Percentiles rank a stretch among this genome's conserved stretches.
phyloP scores from a whole-genome alignment of 2,329 filamentous ascomycete species.

The Purpureocillium takamizusanense region DNA sequence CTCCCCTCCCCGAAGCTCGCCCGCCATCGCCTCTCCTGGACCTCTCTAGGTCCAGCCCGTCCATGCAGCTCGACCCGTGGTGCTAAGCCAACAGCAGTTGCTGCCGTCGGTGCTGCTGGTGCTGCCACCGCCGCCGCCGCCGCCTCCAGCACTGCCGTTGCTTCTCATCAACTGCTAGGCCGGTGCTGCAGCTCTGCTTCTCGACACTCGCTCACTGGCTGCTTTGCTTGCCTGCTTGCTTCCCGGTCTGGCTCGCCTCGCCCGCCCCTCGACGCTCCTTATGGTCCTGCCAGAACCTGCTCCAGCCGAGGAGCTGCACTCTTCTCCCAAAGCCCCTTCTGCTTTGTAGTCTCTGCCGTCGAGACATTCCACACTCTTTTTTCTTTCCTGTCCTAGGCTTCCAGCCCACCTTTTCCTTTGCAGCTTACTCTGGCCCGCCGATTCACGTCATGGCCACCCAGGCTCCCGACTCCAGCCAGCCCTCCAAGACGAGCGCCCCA shows the following conservation, averaged over 20 bases:
- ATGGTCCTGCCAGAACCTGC: slow-evolving; percentile 1
- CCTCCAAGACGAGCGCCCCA: slow-evolving; percentile 35
- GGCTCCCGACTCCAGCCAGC: slow-evolving; percentile 27
- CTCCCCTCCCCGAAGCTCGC: neutral
- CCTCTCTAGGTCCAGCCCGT: neutral
- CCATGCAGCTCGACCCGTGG: neutral
- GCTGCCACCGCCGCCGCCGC: neutral
- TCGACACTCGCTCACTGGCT: neutral
- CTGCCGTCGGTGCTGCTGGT: no score
- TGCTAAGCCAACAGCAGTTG: no score
- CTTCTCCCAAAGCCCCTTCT: neutral
- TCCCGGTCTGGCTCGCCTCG: neutral
- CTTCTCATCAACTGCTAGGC: neutral
- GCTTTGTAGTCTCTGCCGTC: neutral
- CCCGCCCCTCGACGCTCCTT: slow-evolving; percentile 1
- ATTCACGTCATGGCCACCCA: slow-evolving; percentile 24
- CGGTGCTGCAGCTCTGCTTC: neutral
- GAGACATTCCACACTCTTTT: neutral
- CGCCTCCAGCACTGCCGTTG: neutral
- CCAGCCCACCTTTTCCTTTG: neutral
- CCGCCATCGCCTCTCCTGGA: neutral
- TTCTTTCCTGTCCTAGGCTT: neutral
- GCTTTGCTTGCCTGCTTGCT: neutral
- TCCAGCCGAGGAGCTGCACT: no score
- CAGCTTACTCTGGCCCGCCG: slow-evolving; percentile 3